These are phyloP conservation scores for Funneliformis mosseae DNA, from an alignment of 192 early-diverging fungal genomes.

Conservation along the genomic window DNA sequence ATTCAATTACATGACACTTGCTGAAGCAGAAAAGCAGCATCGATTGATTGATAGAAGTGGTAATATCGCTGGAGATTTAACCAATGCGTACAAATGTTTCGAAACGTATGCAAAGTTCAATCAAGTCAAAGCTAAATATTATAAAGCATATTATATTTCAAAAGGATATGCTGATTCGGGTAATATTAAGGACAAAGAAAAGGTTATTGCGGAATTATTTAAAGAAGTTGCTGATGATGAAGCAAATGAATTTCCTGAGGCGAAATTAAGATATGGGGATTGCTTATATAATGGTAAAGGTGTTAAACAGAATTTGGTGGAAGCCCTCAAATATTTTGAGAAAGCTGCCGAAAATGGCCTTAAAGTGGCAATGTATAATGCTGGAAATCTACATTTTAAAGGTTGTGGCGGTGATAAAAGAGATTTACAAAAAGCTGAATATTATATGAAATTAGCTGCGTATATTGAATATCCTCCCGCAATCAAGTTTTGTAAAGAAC, in stretches of 20 bases:
- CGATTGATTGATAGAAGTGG: background rate
- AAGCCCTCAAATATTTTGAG: background rate
- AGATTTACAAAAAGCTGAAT: background rate
- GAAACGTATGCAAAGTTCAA: background rate
- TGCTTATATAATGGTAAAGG: background rate
- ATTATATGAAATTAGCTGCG: background rate
- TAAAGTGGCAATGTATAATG: background rate
- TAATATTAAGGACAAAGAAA: background rate
- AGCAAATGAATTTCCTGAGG: background rate
- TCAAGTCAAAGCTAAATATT: background rate
- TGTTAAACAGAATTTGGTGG: background rate
- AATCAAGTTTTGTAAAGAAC: background rate
- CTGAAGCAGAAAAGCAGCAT: background rate
- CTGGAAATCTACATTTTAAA: background rate
- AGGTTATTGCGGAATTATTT: background rate
- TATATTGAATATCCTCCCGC: background rate
- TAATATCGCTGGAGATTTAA: too few species aligned
- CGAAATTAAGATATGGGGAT: background rate
- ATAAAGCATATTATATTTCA: background rate
- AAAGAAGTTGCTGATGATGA: background rate
- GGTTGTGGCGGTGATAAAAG: background rate
- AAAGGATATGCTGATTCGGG: background rate
- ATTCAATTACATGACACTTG: background rate
- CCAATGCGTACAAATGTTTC: background rate
- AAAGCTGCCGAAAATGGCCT: background rate